Evolutionary conservation across 768 basidiomycete species (phyloP), one percentile per base, ranked within the genome.

Genomic region (Phanerochaete sordida): DNA sequence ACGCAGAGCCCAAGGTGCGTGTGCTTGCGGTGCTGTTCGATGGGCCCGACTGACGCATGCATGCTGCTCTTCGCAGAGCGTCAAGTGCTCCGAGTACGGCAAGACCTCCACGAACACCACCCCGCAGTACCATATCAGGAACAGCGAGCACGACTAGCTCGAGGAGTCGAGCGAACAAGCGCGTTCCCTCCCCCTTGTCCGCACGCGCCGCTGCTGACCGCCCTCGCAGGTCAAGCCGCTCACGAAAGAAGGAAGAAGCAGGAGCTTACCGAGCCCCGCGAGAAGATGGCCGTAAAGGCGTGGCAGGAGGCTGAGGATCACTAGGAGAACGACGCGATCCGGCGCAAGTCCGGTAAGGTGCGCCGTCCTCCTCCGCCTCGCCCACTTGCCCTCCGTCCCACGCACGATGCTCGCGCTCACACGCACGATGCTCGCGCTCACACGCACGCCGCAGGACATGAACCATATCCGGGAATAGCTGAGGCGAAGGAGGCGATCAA

Each of bases 121-220:
- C 16, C 95, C 93, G 15, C 91, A 92, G 65, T 96, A 85, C 73
- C 95, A 97, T 67, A 95, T 94, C 0, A 93, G 95, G 73, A 94
- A 94, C 77, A 91, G 87, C 65, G 96, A 96, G 0, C 96, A 99
- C 70, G 88, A 93, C 72, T 87, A 95, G 65, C 98, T 98, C 63
- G 95, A 97, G 70, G 96, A 98, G 69, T 94, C 91, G 1, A 91
- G 86, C 0, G 95, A 98, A 68, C 95, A 98, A 81, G 94, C 92
- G 49, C 52, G 74, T 50, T 43, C 33, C 54, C 64, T 52, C 28
- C 33, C 33, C 33, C 33, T 13, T 13, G 13, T 35, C 7, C 6
- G 7, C 33, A 35, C 13, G 33, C 33, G 7, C n/a, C n/a, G n/a
- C n/a, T n/a, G 33, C 33, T n/a, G n/a, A n/a, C n/a, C n/a, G n/a